Evolutionary conservation across 139 green algal species (phyloP).

Genomic region (Choricystis sp.): DNA sequence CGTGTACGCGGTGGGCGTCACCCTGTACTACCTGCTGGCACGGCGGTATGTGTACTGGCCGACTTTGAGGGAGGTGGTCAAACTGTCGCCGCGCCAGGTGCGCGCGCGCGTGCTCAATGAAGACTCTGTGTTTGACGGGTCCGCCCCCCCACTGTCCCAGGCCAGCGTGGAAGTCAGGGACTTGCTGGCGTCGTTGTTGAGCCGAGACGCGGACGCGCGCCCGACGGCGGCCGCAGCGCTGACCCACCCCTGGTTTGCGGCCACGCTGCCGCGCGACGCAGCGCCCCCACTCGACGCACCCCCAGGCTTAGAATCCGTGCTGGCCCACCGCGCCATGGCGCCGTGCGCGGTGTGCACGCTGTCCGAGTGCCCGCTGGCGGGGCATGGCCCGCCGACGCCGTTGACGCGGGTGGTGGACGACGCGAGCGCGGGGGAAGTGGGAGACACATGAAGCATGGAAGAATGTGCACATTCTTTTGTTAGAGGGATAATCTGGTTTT

Average conservation of each 20-base stretch:
- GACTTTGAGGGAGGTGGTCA: not conserved
- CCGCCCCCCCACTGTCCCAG: not conserved
- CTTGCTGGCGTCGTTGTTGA: not conserved
- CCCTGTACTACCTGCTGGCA: slow-evolving; percentile 63
- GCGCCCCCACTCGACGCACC: not conserved
- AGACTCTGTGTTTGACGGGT: not conserved
- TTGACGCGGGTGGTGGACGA: not conserved
- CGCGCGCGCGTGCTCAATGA: not conserved
- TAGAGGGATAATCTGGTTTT: no score
- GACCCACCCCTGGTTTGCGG: not conserved
- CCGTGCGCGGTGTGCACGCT: not conserved
- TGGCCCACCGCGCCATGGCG: not conserved
- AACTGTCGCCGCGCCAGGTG: not conserved
- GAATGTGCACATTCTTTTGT: no score
- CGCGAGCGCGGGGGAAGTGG: no score
- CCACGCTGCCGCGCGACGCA: not conserved
- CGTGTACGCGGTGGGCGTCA: slow-evolving; percentile 57
- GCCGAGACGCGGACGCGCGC: not conserved
- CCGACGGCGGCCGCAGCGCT: not conserved
- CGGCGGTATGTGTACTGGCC: slow-evolving; percentile 12
- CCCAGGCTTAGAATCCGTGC: not conserved
- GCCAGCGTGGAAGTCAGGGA: not conserved
- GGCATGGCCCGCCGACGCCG: no score
- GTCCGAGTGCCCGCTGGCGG: not conserved
- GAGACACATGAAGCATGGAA: no score